Evolutionary conservation across 176 grass and related monocot genomes (phyloP), one percentile per base, ranked within the genome.

Genomic region (Triticum turgidum): DNA sequence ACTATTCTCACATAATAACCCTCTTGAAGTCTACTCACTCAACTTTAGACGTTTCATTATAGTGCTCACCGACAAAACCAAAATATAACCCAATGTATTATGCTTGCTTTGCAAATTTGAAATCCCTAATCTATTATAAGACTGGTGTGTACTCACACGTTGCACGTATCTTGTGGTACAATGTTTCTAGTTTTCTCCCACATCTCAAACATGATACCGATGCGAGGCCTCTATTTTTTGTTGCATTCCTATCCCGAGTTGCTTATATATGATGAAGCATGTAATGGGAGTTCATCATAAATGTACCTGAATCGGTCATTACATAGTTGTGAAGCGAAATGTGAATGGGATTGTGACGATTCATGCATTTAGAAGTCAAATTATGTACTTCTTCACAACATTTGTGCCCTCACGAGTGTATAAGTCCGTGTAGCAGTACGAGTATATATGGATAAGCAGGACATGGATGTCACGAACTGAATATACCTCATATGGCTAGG

Each of bases 291-390:
- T 38, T 73, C 69, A 73, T 73, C 69, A 24, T 24, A 24, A 24
- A 22, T 22, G 37, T 24, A 7, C 13, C 41, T 11, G 10, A 22
- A 41, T 41, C 6, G 9, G 69, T 42, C 10, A 42, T 10, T n/a
- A 13, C 4, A 14, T 49, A 14, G 24, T 25, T 30, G 61, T n/a
- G 11, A 1, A 65, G 62, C 3, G 1, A 65, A 14, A 65, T 65
- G 22, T 12, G 25, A 65, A 30, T 65, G 51, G n/a, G 81, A 98
- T 98, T 62, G 21, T 4, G 45, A 49, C 12, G 12, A 13, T 4
- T 63, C 61, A 63, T 63, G 61, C 8, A 63, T 63, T 25, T 24
- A 63, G 22, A 3, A 25, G 7, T 24, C 9, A 25, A 63, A 7
- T n/a, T 24, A 0, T 63, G 61, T n/a, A 25, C 61, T 63, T 63